Percentiles rank a stretch among this genome's conserved stretches.
phyloP scores from a whole-genome alignment of 2,329 filamentous ascomycete species.

The Botrytis porri region DNA sequence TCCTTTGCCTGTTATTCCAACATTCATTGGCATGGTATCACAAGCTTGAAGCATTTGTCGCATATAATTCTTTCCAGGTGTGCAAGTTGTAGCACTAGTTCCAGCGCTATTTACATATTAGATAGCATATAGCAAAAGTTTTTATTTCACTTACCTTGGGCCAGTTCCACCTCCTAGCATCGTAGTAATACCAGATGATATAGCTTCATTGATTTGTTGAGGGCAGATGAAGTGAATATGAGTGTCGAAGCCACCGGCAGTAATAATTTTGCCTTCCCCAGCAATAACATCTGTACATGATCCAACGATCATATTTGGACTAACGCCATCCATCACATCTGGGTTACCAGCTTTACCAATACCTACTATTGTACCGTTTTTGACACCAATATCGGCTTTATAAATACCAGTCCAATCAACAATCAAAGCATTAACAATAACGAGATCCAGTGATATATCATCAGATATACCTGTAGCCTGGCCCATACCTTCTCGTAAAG shows the following conservation, averaged over 20 bases:
- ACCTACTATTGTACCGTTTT: constrained; percentile 77
- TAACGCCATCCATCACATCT: constrained; percentile 91
- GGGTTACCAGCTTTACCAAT: constrained; percentile 96
- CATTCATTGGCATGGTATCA: constrained; percentile 78
- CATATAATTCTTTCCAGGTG: constrained; percentile 79
- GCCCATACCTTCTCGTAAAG: constrained; percentile 90
- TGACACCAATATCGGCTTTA: constrained; percentile 95
- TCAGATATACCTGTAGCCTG: constrained; percentile 77
- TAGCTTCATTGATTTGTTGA: constrained; percentile 80
- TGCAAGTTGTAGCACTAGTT: constrained; percentile 90
- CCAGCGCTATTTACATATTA: constrained; percentile 58
- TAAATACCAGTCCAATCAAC: constrained; percentile 91
- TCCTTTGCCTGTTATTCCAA: constrained; percentile 90
- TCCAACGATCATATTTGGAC: constrained; percentile 75
- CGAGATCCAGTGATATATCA: constrained; percentile 72
- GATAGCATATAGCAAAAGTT: constrained; percentile 6
- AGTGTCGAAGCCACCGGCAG: constrained; percentile 82
- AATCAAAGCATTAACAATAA: constrained; percentile 85
- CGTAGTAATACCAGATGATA: constrained; percentile 84
- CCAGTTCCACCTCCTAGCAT: constrained; percentile 89
- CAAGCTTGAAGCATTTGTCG: constrained; percentile 86
- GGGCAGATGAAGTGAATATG: constrained; percentile 96
- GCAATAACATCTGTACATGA: constrained; percentile 90
- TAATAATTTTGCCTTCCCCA: constrained; percentile 85
- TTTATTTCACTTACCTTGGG: constrained; percentile 57